Percentiles rank a stretch among this genome's conserved stretches.
These are phyloP conservation scores for Pyropia yezoensis DNA, from an alignment of 23 red algal genomes.

Conservation along the genomic window DNA sequence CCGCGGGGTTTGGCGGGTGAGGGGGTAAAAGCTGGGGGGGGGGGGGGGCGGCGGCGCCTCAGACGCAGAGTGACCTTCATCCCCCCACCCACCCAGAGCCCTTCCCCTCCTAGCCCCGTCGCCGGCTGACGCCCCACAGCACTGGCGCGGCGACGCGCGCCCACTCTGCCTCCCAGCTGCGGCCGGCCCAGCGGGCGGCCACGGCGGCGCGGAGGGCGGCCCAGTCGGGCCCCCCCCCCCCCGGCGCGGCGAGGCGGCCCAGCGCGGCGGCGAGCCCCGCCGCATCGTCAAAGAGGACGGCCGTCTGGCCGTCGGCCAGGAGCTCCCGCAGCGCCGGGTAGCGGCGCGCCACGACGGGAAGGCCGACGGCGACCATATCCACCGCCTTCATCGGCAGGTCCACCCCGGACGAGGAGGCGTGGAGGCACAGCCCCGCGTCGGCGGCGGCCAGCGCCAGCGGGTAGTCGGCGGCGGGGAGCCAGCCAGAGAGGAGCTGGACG, in stretches of 20 bases:
- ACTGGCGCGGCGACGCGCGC: no score
- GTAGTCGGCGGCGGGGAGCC: slow-evolving; percentile 58
- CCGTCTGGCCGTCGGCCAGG: slow-evolving; percentile 29
- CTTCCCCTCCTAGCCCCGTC: no score
- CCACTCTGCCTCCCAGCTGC: no score
- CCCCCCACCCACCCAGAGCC: no score
- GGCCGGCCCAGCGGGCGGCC: no score
- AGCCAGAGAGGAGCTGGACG: slow-evolving; percentile 30
- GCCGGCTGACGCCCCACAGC: no score
- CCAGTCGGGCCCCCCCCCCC: no score
- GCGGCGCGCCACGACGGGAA: slow-evolving; percentile 61
- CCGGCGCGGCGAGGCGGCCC: neutral
- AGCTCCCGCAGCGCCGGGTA: slow-evolving; percentile 66
- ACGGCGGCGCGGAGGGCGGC: no score
- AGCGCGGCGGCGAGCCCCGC: slow-evolving; percentile 15
- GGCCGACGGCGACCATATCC: slow-evolving; percentile 71
- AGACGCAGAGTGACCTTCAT: no score
- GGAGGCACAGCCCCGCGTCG: slow-evolving; percentile 81
- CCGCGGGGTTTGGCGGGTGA: no score
- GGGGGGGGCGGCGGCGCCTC: no score
- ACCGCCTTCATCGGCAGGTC: slow-evolving; percentile 98
- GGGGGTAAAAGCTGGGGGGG: no score
- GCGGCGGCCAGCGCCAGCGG: slow-evolving; percentile 30
- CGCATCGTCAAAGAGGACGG: slow-evolving; percentile 31
- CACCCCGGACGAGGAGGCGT: slow-evolving; percentile 69